These are phyloP conservation scores for Artemisia argyi DNA, from an alignment of 129 eudicot genomes.

Conservation along the genomic window DNA sequence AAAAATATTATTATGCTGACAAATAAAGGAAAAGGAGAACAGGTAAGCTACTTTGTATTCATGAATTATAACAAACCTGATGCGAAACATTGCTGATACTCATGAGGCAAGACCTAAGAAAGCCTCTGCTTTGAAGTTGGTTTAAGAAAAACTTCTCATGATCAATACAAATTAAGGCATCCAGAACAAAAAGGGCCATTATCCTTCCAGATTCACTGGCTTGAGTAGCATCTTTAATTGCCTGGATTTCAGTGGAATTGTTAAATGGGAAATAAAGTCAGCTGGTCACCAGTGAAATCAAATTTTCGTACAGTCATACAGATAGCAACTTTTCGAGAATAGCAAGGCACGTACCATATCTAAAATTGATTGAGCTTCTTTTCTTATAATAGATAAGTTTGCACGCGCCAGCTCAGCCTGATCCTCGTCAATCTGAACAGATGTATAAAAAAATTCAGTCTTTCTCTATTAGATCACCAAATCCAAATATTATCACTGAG, in stretches of 20 bases:
- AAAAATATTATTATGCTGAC: neutral
- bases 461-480: neutral
- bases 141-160: constrained; percentile 88
- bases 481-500: neutral
- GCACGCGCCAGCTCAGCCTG: constrained; percentile 86
- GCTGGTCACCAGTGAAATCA: neutral
- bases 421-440: constrained; percentile 75
- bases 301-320: no score
- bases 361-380: constrained; percentile 82
- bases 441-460: neutral
- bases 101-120: constrained; percentile 75
- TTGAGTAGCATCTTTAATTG: constrained; percentile 81
- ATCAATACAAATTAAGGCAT: constrained; percentile 82
- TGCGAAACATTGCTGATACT: constrained; percentile 69
- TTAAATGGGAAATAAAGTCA: constrained; percentile 7
- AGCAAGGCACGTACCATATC: constrained; percentile 62
- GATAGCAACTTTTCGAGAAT: neutral
- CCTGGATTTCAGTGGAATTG: constrained; percentile 35
- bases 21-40: neutral
- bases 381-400: constrained; percentile 70
- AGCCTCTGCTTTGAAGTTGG: constrained; percentile 98
- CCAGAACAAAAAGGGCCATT: constrained; percentile 73
- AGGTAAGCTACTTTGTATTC: neutral
- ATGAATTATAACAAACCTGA: constrained; percentile 46
- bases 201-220: constrained; percentile 93